Percentiles rank a stretch among this genome's conserved stretches.
Conservation (phyloP, 192 early-diverging fungal species). For the Gonapodya prolifera region DNA sequence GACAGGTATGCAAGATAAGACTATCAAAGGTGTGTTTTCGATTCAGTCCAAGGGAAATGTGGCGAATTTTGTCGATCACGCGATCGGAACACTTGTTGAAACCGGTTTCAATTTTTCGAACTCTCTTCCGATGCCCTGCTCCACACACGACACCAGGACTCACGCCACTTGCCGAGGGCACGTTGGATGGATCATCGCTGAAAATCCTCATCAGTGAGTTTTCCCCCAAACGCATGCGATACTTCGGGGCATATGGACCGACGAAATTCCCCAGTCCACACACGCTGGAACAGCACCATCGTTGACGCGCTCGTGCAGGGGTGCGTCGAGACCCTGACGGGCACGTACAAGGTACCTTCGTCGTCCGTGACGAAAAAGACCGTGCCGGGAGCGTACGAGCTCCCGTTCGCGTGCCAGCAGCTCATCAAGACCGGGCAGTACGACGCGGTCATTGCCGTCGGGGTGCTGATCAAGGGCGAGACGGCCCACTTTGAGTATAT, state of each 20-base stretch:
- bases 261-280: slow-evolving; percentile 43
- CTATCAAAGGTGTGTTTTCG: neutral
- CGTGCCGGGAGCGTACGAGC: slow-evolving; percentile 89
- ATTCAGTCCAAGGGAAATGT: too few species aligned
- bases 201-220: neutral
- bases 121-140: too few species aligned
- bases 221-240: neutral
- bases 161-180: neutral
- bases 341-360: slow-evolving; percentile 46
- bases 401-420: slow-evolving; percentile 75
- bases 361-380: slow-evolving; percentile 63
- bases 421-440: slow-evolving; percentile 59
- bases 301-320: slow-evolving; percentile 74
- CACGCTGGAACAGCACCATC: slow-evolving; percentile 85
- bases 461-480: slow-evolving; percentile 95
- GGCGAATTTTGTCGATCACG: too few species aligned
- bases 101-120: too few species aligned
- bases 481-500: slow-evolving; percentile 99
- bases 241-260: neutral
- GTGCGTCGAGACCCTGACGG: slow-evolving; percentile 47
- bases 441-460: slow-evolving; percentile 87
- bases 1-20: too few species aligned
- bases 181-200: neutral
- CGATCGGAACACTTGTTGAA: too few species aligned
- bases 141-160: neutral